These are phyloP conservation scores for Trametes maxima DNA, from an alignment of 768 basidiomycete genomes.

Conservation along the genomic window DNA sequence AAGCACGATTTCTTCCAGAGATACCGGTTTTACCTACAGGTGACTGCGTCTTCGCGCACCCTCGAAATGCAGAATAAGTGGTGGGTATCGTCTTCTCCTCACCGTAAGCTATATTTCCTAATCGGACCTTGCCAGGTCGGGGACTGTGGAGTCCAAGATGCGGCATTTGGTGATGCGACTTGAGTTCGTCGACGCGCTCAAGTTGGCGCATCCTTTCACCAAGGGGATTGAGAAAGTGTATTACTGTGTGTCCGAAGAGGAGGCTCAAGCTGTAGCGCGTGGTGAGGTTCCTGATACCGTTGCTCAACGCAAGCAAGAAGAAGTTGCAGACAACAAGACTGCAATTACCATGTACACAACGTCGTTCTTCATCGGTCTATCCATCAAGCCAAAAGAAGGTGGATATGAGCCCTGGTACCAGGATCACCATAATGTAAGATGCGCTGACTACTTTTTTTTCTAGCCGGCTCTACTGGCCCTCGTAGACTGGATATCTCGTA, in stretches of 20 bases:
- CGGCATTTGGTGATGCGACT: slow-evolving; percentile 97
- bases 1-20: slow-evolving; percentile 98
- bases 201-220: slow-evolving; percentile 92
- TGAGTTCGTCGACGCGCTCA: slow-evolving; percentile 91
- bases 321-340: slow-evolving; percentile 75
- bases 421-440: background rate
- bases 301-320: slow-evolving; percentile 71
- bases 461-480: slow-evolving; percentile 77
- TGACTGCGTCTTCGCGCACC: slow-evolving; percentile 86
- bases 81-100: slow-evolving; percentile 45
- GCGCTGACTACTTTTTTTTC: slow-evolving; percentile 10
- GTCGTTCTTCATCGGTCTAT: slow-evolving; percentile 96
- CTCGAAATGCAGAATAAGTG: slow-evolving; percentile 89
- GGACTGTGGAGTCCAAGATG: slow-evolving; percentile 95
- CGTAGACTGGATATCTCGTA: slow-evolving; percentile 94
- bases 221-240: slow-evolving; percentile 90
- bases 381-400: slow-evolving; percentile 91
- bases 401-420: slow-evolving; percentile 36
- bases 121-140: slow-evolving; percentile 54
- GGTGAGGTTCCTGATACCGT: slow-evolving; percentile 81
- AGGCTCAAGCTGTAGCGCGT: slow-evolving; percentile 86
- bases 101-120: background rate
- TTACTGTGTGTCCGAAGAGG: slow-evolving; percentile 83
- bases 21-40: slow-evolving; percentile 95
- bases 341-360: slow-evolving; percentile 84